Evolutionary conservation across 2,329 filamentous ascomycete genomes (phyloP).

Genomic region (Torrubiella hemipterigena): DNA sequence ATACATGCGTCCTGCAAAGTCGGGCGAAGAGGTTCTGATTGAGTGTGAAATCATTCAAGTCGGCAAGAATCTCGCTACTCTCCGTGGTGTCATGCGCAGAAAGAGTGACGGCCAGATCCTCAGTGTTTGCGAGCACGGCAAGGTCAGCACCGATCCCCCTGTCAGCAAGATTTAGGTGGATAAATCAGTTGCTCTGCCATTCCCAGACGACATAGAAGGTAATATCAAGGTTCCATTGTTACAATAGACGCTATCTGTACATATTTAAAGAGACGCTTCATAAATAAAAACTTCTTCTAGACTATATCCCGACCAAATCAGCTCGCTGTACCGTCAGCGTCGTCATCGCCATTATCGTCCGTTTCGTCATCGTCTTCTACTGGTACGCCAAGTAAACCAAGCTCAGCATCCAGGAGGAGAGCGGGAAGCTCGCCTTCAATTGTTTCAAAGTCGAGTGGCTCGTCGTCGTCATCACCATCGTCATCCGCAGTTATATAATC

Average conservation of each 20-base stretch:
- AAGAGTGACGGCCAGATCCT: slow-evolving; percentile 39
- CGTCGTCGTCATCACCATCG: slow-evolving; percentile 17
- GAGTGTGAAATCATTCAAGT: slow-evolving; percentile 45
- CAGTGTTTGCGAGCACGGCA: slow-evolving; percentile 51
- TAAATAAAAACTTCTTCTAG: not conserved
- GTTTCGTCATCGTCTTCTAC: not conserved
- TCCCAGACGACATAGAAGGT: too few species aligned
- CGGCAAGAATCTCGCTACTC: slow-evolving; percentile 39
- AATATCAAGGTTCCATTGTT: too few species aligned
- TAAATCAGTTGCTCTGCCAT: too few species aligned
- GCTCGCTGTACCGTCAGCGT: not conserved
- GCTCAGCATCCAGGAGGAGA: slow-evolving; percentile 13
- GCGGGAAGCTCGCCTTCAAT: slow-evolving; percentile 13
- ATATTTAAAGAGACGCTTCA: not conserved
- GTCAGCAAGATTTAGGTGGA: slow-evolving; percentile 16
- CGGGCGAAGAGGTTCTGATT: slow-evolving; percentile 37
- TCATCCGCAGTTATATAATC: slow-evolving; percentile 15
- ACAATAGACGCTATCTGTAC: too few species aligned
- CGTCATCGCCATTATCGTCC: not conserved
- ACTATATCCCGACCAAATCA: not conserved
- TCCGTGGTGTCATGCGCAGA: slow-evolving; percentile 43
- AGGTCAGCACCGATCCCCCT: slow-evolving; percentile 46
- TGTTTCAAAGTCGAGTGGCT: slow-evolving; percentile 12
- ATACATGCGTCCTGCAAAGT: slow-evolving; percentile 50
- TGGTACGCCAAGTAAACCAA: slow-evolving; percentile 9